Evolutionary conservation across 2,329 filamentous ascomycete species (phyloP).

Genomic region (Colletotrichum shisoi): DNA sequence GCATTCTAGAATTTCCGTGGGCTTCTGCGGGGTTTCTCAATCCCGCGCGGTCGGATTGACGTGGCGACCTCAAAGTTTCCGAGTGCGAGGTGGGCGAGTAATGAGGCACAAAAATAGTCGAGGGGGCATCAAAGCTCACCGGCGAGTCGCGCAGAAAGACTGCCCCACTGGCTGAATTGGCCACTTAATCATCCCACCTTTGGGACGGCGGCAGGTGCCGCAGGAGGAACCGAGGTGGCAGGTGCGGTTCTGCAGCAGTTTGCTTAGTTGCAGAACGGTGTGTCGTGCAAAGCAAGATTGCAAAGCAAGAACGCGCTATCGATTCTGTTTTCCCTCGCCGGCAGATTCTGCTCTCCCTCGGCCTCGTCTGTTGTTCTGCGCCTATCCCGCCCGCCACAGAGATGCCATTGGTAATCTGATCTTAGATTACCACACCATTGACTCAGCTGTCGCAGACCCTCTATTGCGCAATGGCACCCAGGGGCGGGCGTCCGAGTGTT

Average conservation of each 20-base stretch:
- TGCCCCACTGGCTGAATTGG: constrained; percentile 22
- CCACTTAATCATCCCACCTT: constrained; percentile 17
- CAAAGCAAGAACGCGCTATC: constrained; percentile 6
- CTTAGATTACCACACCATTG: constrained; percentile 35
- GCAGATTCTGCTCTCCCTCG: not conserved
- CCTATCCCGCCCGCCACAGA: not conserved
- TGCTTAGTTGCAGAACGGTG: constrained; percentile 2
- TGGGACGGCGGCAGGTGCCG: not conserved
- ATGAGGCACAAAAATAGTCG: not conserved
- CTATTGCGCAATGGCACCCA: not conserved
- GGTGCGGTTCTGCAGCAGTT: constrained; percentile 21
- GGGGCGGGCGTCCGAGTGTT: not conserved
- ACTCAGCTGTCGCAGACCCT: constrained; percentile 25
- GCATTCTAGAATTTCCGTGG: constrained; percentile 33
- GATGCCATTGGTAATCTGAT: constrained; percentile 28
- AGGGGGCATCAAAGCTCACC: not conserved
- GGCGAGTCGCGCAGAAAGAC: not conserved
- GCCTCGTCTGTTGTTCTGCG: not conserved
- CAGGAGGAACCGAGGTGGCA: not conserved
- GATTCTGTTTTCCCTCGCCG: not conserved
- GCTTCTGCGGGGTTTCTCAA: not conserved
- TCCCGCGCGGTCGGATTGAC: not conserved
- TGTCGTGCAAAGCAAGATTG: not conserved
- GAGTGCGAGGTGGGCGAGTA: constrained; percentile 4
- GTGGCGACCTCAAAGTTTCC: not conserved